These are phyloP conservation scores for Suillus weaverae DNA, from an alignment of 768 basidiomycete genomes.

Conservation along the genomic window DNA sequence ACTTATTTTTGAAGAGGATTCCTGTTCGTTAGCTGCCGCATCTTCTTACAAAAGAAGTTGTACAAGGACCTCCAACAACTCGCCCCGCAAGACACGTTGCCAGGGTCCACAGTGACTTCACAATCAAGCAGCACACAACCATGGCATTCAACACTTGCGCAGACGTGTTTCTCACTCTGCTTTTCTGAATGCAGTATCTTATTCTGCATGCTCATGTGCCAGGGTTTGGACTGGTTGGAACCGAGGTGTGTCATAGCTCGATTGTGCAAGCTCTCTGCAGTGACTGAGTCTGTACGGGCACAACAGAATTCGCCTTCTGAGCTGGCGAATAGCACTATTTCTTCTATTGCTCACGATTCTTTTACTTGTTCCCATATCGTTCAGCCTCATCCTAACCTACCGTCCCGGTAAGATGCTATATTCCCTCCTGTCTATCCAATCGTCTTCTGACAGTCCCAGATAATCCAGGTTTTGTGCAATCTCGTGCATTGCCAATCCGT, in stretches of 20 bases:
- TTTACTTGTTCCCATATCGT: constrained; percentile 63
- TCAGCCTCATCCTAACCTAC: constrained; percentile 57
- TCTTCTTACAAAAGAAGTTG: constrained; percentile 55
- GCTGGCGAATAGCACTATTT: constrained; percentile 69
- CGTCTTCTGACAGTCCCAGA: not conserved
- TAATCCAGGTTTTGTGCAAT: constrained; percentile 12
- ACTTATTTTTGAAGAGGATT: constrained; percentile 35
- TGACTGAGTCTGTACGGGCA: not conserved
- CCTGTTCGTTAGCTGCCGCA: constrained; percentile 58
- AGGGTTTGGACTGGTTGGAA: constrained; percentile 56
- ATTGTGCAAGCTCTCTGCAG: constrained; percentile 3
- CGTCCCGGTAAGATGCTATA: constrained; percentile 28
- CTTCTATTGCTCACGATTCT: constrained; percentile 61
- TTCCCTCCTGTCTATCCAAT: not conserved
- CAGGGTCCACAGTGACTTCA: constrained; percentile 23
- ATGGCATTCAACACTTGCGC: constrained; percentile 57
- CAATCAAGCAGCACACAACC: constrained; percentile 25
- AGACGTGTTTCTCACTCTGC: constrained; percentile 63
- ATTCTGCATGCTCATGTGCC: constrained; percentile 72
- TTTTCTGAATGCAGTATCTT: constrained; percentile 76
- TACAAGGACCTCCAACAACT: constrained; percentile 59
- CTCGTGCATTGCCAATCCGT: constrained; percentile 32
- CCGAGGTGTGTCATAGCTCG: constrained; percentile 44
- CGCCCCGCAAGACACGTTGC: constrained; percentile 33
- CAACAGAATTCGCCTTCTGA: constrained; percentile 57